phyloP scores from a whole-genome alignment of 352 stramenopile species.

The Blastocystis sp. region DNA sequence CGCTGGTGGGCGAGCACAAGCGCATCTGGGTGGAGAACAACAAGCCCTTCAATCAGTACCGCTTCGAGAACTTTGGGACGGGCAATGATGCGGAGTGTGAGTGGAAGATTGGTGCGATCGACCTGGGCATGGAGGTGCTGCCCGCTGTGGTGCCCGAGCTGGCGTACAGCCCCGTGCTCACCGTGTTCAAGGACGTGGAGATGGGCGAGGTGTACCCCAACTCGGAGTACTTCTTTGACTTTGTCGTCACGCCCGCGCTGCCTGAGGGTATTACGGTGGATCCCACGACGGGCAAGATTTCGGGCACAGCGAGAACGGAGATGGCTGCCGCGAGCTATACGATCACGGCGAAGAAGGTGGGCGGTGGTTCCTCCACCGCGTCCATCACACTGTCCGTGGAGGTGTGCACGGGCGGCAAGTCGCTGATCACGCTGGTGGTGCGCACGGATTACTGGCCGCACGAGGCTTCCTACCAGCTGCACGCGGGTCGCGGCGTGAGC shows the following conservation, averaged over 20 bases:
- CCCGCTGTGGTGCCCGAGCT: not conserved
- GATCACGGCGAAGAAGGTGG: slow-evolving; percentile 25
- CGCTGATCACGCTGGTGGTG: slow-evolving; percentile 30
- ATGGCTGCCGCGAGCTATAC: not conserved
- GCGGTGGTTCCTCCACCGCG: not conserved
- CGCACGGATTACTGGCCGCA: not conserved
- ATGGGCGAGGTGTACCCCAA: slow-evolving; percentile 48
- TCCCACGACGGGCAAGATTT: slow-evolving; percentile 51
- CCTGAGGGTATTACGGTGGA: slow-evolving; percentile 18
- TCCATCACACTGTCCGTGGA: not conserved
- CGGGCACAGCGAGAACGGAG: not conserved
- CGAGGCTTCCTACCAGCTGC: slow-evolving; percentile 9
- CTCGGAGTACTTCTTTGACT: slow-evolving; percentile 20
- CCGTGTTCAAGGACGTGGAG: slow-evolving; percentile 15
- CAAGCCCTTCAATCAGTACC: slow-evolving; percentile 30
- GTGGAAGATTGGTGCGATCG: not conserved
- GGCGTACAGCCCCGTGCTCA: slow-evolving; percentile 8
- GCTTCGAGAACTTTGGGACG: slow-evolving; percentile 47
- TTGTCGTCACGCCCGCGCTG: slow-evolving; percentile 30
- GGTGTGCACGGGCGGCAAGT: slow-evolving; percentile 1
- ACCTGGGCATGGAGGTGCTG: slow-evolving; percentile 19
- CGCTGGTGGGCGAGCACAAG: not conserved
- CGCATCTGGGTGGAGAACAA: slow-evolving; percentile 15
- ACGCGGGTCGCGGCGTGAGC: not conserved
- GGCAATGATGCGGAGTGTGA: not conserved